Conservation (phyloP, 805 yeast genomes). For the Kuraishia floccosa region DNA sequence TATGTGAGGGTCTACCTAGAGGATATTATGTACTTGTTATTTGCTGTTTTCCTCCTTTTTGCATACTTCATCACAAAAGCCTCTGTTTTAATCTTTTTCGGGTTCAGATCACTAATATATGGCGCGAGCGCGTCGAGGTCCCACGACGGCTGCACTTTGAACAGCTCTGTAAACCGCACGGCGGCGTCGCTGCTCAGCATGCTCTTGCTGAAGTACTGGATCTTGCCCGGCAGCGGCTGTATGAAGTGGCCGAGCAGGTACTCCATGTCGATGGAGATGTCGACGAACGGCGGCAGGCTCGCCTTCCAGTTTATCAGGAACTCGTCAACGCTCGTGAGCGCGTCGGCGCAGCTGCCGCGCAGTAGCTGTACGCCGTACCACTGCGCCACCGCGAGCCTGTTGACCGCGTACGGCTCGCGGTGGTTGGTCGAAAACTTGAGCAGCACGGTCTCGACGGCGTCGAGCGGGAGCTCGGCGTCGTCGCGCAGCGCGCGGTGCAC, state of each 20-base stretch:
- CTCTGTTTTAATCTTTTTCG: constrained; percentile 40
- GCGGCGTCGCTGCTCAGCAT: constrained; percentile 36
- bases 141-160: constrained; percentile 49
- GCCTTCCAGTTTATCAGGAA: constrained; percentile 56
- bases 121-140: constrained; percentile 50
- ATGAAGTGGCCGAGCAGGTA: constrained; percentile 45
- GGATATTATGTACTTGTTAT: neutral
- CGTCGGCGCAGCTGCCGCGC: constrained; percentile 2
- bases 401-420: constrained; percentile 21
- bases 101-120: constrained; percentile 47
- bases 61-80: constrained; percentile 55
- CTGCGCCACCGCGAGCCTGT: constrained; percentile 29
- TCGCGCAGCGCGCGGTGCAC: constrained; percentile 7
- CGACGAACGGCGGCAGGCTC: constrained; percentile 50
- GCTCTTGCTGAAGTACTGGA: constrained; percentile 42
- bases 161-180: constrained; percentile 38
- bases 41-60: neutral
- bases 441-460: constrained; percentile 38
- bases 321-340: constrained; percentile 25
- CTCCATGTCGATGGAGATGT: constrained; percentile 43
- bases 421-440: constrained; percentile 27
- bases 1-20: neutral
- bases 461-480: constrained; percentile 15
- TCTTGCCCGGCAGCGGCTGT: constrained; percentile 28
- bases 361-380: constrained; percentile 60